phyloP scores from a whole-genome alignment of 805 yeast species.

The Lipomyces oligophaga region DNA sequence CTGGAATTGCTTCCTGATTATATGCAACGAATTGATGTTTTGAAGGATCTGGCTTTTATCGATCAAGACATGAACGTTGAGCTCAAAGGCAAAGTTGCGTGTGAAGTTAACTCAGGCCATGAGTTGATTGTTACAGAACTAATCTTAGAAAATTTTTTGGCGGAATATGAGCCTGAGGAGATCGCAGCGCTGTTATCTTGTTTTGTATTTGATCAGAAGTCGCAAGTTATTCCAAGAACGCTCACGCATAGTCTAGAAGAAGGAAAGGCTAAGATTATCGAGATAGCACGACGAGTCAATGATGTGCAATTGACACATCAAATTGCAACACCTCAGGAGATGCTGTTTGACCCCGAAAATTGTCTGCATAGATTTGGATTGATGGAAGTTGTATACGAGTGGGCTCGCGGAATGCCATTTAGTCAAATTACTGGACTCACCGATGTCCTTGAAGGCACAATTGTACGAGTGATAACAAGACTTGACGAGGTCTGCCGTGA shows the following conservation, averaged over 20 bases:
- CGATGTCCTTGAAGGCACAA: conserved; percentile 91
- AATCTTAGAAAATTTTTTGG: conserved; percentile 83
- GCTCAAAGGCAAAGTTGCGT: conserved; percentile 88
- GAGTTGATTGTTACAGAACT: conserved; percentile 87
- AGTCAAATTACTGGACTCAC: conserved; percentile 86
- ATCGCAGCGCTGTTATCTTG: conserved; percentile 91
- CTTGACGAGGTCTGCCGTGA: conserved; percentile 93
- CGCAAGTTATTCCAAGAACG: conserved; percentile 55
- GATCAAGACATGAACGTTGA: conserved; percentile 68
- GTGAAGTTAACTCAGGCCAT: conserved; percentile 85
- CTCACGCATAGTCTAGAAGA: conserved; percentile 76
- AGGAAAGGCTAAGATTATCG: conserved; percentile 56
- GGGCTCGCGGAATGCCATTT: conserved; percentile 95
- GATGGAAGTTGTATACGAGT: conserved; percentile 91
- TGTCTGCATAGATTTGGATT: conserved; percentile 62
- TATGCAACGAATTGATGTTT: conserved; percentile 77
- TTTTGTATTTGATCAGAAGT: conserved; percentile 87
- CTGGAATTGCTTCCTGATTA: conserved; percentile 89
- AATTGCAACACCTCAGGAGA: conserved; percentile 71
- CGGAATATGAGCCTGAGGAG: conserved; percentile 91
- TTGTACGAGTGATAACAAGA: conserved; percentile 91
- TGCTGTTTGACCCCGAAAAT: conserved; percentile 66
- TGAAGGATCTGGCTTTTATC: conserved; percentile 74
- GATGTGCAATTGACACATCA: conserved; percentile 61
- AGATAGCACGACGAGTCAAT: conserved; percentile 62